phyloP scores from a whole-genome alignment of 257 asterid species.

The Nicotiana attenuata region DNA sequence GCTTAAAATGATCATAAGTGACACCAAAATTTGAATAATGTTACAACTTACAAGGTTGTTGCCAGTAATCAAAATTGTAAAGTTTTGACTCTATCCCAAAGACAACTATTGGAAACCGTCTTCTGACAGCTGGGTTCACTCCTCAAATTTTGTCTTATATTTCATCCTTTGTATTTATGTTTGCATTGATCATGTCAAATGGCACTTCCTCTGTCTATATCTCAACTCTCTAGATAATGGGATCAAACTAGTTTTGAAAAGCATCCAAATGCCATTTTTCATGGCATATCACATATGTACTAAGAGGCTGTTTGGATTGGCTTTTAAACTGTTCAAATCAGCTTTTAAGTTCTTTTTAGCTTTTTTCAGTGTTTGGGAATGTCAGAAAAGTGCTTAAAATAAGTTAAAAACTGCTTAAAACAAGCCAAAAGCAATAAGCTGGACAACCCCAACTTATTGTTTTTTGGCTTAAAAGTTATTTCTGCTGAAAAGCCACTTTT shows the following conservation, averaged over 20 bases:
- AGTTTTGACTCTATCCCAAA: constrained; percentile 3
- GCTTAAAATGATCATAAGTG: background rate
- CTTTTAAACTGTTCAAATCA: too few relatives aligned
- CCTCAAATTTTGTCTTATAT: background rate
- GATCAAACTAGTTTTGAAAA: background rate
- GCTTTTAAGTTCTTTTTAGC: too few relatives aligned
- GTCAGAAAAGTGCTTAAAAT: too few relatives aligned
- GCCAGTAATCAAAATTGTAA: background rate
- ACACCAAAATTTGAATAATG: background rate
- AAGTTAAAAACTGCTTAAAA: too few relatives aligned
- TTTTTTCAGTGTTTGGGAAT: too few relatives aligned
- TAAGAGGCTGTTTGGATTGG: too few relatives aligned
- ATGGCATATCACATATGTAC: background rate
- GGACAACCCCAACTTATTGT: too few relatives aligned
- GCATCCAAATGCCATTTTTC: background rate
- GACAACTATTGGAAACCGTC: background rate
- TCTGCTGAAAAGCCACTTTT: too few relatives aligned
- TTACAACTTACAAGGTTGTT: background rate
- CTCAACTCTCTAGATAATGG: background rate
- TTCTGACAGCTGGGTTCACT: background rate
- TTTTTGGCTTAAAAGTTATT: too few relatives aligned
- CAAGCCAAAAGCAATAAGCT: too few relatives aligned
- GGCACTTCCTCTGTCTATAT: background rate
- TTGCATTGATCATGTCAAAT: background rate
- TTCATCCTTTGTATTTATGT: background rate